Evolutionary conservation across 352 stramenopile species (phyloP), one percentile per base, ranked within the genome.

Genomic region (Phytophthora fragariae): DNA sequence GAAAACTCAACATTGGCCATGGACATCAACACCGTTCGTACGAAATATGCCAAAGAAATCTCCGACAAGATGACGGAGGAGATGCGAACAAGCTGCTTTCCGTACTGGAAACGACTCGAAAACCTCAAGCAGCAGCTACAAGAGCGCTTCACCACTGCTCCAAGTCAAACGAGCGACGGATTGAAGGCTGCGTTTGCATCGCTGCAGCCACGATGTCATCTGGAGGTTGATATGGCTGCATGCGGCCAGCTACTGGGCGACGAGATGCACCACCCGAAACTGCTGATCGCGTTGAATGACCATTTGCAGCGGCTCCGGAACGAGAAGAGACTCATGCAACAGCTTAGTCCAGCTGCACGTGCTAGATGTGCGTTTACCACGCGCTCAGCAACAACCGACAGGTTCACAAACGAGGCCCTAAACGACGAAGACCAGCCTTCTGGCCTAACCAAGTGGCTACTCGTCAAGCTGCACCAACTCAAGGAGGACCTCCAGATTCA

Each of bases 41-140:
- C 58, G 31, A 85, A 86, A 53, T 90, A 87, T 41, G 72, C 76
- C 7, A 77, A 83, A 9, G 80, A 88, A 52, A 82, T 90, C 27
- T 57, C 76, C 0, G 73, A 83, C n/a, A 85, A 82, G 35, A 85
- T 90, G 67, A 55, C 62, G 19, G 82, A 88, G 7, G 79, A 82
- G 53, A 82, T 86, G 68, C 64, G 66, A 52, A 67, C 68, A 33
- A 70, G 56, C 37, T 90, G 80, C 29, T 76, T 80, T 21, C 82
- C 76, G 15, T 90, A 82, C 52, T 90, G 82, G 80, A 80, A 70
- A 29, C 62, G 60, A 29, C 73, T 89, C 3, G 66, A 72, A 7
- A 68, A n/a, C 17, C 46, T 89, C 19, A 85, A 88, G 24, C 62
- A 69, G 31, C 74, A 78, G 50, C 39, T 88, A 3, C 61, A 75